Conservation (phyloP, 208 protist species). For the Trypanosoma lewisi region DNA sequence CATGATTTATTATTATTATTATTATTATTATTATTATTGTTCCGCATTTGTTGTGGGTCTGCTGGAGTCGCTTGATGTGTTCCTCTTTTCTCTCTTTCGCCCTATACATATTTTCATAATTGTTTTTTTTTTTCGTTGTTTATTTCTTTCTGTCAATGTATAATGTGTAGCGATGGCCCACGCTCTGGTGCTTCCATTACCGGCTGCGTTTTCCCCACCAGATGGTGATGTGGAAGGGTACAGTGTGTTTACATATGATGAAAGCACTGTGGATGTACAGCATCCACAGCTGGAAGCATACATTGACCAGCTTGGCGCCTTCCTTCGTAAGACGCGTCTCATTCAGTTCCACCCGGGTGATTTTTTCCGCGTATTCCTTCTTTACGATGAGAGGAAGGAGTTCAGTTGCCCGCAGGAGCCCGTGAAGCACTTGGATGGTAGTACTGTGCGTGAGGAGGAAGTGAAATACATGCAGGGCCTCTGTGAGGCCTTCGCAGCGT, state of each 20-base stretch:
- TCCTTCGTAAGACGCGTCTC: slow-evolving; percentile 55
- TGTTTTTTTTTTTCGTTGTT: slow-evolving; percentile 7
- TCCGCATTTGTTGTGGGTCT: neutral
- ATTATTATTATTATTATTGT: neutral
- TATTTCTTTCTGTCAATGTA: slow-evolving; percentile 13
- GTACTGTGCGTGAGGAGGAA: slow-evolving; percentile 43
- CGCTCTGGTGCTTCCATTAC: slow-evolving; percentile 63
- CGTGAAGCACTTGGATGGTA: slow-evolving; percentile 41
- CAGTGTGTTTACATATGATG: slow-evolving; percentile 24
- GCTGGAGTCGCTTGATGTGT: neutral
- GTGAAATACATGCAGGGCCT: slow-evolving; percentile 39
- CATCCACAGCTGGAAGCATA: slow-evolving; percentile 44
- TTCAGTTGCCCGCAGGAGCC: neutral
- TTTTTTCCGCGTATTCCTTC: slow-evolving; percentile 62
- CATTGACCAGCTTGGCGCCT: slow-evolving; percentile 60
- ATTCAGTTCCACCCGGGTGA: slow-evolving; percentile 79
- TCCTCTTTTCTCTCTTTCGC: neutral
- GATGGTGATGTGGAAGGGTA: slow-evolving; percentile 28
- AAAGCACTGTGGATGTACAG: neutral
- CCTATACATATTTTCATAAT: neutral
- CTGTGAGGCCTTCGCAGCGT: slow-evolving; percentile 36
- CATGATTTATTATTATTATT: neutral
- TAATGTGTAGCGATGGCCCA: slow-evolving; percentile 32
- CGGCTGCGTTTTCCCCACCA: slow-evolving; percentile 24
- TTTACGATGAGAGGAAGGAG: slow-evolving; percentile 7